These are phyloP conservation scores for Albatrellus ellisii DNA, from an alignment of 768 basidiomycete genomes.

Conservation along the genomic window DNA sequence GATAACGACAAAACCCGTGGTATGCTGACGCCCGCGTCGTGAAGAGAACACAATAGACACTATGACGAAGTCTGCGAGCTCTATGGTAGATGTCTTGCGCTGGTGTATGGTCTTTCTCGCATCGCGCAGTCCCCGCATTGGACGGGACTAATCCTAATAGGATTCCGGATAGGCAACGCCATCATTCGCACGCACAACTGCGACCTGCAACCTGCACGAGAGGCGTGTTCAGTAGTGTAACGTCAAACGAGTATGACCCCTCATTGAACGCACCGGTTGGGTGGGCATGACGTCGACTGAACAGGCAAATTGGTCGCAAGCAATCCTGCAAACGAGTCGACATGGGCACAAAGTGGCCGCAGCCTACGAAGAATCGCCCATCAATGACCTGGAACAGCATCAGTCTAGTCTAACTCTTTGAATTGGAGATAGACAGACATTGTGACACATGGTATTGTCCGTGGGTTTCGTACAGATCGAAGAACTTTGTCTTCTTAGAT, in stretches of 20 bases:
- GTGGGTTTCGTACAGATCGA: no score
- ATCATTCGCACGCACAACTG: constrained; percentile 14
- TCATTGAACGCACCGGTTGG: constrained; percentile 9
- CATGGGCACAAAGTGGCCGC: constrained; percentile 17
- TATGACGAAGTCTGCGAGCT: no score
- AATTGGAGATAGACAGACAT: constrained; percentile 7
- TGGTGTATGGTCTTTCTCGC: constrained; percentile 3
- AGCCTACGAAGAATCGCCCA: constrained; percentile 15
- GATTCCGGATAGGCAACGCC: constrained; percentile 15
- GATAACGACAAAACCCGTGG: no score
- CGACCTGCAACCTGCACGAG: constrained; percentile 5
- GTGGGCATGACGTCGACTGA: constrained; percentile 15
- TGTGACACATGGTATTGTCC: constrained; percentile 15
- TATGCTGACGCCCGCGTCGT: no score
- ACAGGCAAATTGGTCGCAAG: constrained; percentile 13
- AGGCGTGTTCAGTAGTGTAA: not conserved
- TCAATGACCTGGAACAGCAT: constrained; percentile 14
- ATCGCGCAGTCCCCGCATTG: constrained; percentile 12
- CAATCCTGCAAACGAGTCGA: constrained; percentile 18
- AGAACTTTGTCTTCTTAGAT: no score
- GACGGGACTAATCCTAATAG: constrained; percentile 16
- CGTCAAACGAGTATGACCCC: not conserved
- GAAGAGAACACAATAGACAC: no score
- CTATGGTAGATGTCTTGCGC: no score
- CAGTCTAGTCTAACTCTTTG: not conserved